phyloP scores from a whole-genome alignment of 768 basidiomycete genomes.

The Fomitopsis pulvina region DNA sequence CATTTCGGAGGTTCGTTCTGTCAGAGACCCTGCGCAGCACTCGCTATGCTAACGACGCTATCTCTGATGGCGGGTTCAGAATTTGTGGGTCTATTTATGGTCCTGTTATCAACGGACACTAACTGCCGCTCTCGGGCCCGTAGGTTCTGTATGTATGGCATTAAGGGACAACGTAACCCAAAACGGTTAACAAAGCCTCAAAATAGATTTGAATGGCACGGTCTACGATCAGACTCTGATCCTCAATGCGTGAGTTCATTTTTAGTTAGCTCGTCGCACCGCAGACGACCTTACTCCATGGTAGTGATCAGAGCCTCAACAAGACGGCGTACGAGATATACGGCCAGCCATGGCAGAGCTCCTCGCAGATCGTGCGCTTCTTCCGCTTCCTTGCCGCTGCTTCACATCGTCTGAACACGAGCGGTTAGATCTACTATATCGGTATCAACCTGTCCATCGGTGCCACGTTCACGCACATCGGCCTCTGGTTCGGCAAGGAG shows the following conservation, averaged over 20 bases:
- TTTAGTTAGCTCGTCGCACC: slow-evolving; percentile 3
- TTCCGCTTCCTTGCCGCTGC: not conserved
- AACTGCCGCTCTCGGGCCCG: not conserved
- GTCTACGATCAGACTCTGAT: slow-evolving; percentile 46
- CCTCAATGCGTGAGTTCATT: slow-evolving; percentile 27
- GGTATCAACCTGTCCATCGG: slow-evolving; percentile 4
- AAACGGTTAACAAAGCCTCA: too few species aligned
- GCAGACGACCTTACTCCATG: not conserved
- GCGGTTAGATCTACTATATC: slow-evolving; percentile 1
- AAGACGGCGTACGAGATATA: slow-evolving; percentile 1
- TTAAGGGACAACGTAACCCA: too few species aligned
- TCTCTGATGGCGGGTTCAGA: too few species aligned
- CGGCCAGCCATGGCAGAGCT: slow-evolving; percentile 4
- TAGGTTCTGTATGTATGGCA: not conserved
- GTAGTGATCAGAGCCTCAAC: not conserved
- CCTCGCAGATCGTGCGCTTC: not conserved
- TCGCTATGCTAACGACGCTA: too few species aligned
- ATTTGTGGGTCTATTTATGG: not conserved
- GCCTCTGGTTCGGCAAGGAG: not conserved
- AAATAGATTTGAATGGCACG: slow-evolving; percentile 39
- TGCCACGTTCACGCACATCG: slow-evolving; percentile 2
- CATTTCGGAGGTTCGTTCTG: slow-evolving; percentile 1
- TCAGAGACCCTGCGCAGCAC: not conserved
- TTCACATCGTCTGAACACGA: slow-evolving; percentile 7
- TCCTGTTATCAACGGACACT: not conserved